Evolutionary conservation across 2,329 filamentous ascomycete genomes (phyloP).

Genomic region (Tothia fuscella): DNA sequence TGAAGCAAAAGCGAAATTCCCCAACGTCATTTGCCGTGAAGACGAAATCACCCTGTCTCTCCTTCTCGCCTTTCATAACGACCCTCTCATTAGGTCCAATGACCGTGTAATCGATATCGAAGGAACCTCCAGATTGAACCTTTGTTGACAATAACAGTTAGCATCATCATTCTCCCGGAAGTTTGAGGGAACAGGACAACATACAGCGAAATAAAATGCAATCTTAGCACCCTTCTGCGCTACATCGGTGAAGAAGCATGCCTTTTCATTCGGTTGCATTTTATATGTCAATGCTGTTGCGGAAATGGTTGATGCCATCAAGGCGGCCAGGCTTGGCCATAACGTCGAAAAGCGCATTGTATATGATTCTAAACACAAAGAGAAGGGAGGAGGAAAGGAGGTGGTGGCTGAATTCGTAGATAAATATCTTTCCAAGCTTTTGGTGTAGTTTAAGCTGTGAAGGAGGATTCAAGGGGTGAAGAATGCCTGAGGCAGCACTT

Average conservation of each 20-base stretch:
- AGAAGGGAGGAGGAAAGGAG: no score
- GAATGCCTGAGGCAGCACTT: no score
- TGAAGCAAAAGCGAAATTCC: constrained; percentile 96
- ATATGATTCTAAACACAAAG: no score
- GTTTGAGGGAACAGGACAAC: constrained; percentile 22
- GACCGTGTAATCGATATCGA: constrained; percentile 91
- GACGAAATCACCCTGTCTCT: constrained; percentile 92
- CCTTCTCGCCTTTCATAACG: constrained; percentile 78
- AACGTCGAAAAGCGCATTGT: constrained; percentile 56
- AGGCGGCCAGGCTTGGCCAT: constrained; percentile 58
- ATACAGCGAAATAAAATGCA: constrained; percentile 95
- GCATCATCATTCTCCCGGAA: background rate
- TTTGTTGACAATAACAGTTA: constrained; percentile 26
- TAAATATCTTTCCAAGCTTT: no score
- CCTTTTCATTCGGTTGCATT: constrained; percentile 78
- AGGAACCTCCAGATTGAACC: constrained; percentile 97
- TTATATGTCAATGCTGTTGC: constrained; percentile 94
- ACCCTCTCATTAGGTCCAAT: constrained; percentile 68
- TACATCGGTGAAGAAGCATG: constrained; percentile 83
- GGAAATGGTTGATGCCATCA: constrained; percentile 56
- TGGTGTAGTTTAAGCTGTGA: no score
- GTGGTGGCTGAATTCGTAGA: no score
- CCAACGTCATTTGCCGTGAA: constrained; percentile 82
- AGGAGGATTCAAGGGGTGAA: no score
- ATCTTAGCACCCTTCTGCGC: constrained; percentile 75